Percentiles rank a stretch among this genome's conserved stretches.
These are phyloP conservation scores for Geotrichum phurueaensis DNA, from an alignment of 1,139 yeast genomes.

Conservation along the genomic window DNA sequence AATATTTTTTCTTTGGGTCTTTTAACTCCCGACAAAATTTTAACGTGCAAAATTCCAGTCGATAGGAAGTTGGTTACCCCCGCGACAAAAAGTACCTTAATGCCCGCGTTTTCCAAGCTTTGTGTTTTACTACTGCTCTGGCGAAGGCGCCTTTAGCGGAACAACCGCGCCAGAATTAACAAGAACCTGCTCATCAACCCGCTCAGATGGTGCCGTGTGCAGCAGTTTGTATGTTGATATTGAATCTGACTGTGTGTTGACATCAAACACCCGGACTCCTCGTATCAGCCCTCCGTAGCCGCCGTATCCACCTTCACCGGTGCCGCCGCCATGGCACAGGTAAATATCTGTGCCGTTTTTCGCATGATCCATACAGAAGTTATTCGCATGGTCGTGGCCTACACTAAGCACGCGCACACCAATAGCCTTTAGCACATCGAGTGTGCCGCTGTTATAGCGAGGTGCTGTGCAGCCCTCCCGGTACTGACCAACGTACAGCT, in stretches of 20 bases:
- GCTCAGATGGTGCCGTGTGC: constrained; percentile 40
- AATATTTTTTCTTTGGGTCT: not conserved
- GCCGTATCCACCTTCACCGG: constrained; percentile 92
- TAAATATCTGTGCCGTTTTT: constrained; percentile 44
- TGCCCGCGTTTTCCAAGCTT: not conserved
- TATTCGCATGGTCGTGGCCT: constrained; percentile 95
- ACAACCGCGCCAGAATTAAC: constrained; percentile 43
- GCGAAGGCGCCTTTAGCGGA: not conserved
- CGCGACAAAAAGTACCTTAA: not conserved
- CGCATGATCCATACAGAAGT: constrained; percentile 63
- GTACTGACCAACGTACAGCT: constrained; percentile 49
- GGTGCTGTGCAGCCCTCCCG: constrained; percentile 81
- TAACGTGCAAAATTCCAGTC: not conserved
- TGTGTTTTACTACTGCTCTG: not conserved
- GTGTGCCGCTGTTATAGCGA: constrained; percentile 52
- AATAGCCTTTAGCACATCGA: constrained; percentile 49
- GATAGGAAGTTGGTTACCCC: not conserved
- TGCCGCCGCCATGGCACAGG: constrained; percentile 91
- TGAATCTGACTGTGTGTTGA: constrained; percentile 49
- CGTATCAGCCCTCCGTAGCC: constrained; percentile 84
- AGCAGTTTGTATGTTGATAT: constrained; percentile 66
- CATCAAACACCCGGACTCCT: constrained; percentile 62
- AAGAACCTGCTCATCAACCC: constrained; percentile 54
- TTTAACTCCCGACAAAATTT: not conserved
- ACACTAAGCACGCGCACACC: constrained; percentile 72